Base-by-base conservation (phyloP, 805 yeast genomes). In the Nakazawaea pomicola region DNA sequence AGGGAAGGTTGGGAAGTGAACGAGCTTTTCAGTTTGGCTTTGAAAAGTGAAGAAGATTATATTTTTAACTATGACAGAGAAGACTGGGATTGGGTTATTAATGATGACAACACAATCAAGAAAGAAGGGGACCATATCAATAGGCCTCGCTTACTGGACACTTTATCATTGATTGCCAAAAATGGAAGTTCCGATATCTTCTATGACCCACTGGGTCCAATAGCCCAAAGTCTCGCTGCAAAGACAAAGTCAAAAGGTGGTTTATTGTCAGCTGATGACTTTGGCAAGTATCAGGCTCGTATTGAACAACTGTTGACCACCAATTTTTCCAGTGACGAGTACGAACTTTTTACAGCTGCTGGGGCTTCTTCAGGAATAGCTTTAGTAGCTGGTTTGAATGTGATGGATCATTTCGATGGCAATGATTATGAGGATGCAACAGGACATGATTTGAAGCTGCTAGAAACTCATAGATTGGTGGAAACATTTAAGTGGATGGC, bases 401-500 rank as follows among this genome's bases (percentile, higher is more conserved):
- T 88, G 23, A 67, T 83, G 62, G 72, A 78, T 46, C 53, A 61
- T 12, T 69, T 69, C 48, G 64, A 65, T 3, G 59, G 58, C 21
- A 55, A 58, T 14, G 55, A 54, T 8, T 23, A 7, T 6, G 42
- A 40, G 1, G 64, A 59, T 32, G 49, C 48, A 10, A 40, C 41
- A 8, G 54, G 49, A 4, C 41, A 32, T 12, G 85, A 79, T 47
- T 67, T 71, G 53, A 55, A 56, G 19, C 67, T 70, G 7, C 44
- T 72, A 10, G 69, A 74, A 11, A 65, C 79, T 2, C 97, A 86
- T 53, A 68, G 85, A 41, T 55, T 88, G 6, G 65, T 88, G 9
- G 99, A 91, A 61, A 65, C 84, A 3, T 87, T 91, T 95, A 91
- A 91, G 60, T 91, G 96, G 96, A 74, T 88, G 75, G 86, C 90